These are phyloP conservation scores for Coccomyxa subellipsoidea DNA, from an alignment of 163 green algal genomes.

Conservation along the genomic window DNA sequence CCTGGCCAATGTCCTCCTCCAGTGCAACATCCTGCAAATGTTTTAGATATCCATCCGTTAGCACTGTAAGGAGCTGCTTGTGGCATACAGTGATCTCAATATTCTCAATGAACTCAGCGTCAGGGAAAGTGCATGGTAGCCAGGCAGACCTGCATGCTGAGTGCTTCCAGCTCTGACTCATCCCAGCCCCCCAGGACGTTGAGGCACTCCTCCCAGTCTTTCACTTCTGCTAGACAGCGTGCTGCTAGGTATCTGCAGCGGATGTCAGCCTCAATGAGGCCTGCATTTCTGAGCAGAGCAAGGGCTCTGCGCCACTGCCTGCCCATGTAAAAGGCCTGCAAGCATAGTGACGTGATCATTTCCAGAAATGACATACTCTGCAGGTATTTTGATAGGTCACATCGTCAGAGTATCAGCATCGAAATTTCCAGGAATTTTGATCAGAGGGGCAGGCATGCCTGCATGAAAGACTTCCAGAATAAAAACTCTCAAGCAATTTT, in stretches of 20 bases:
- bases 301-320: conserved; percentile 68
- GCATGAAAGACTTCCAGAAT: too few species aligned
- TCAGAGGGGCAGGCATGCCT: too few species aligned
- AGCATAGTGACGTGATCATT: neutral
- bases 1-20: conserved; percentile 5
- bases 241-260: conserved; percentile 87
- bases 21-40: conserved; percentile 3
- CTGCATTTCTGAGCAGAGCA: conserved; percentile 46
- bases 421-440: too few species aligned
- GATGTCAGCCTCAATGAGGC: conserved; percentile 57
- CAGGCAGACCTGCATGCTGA: conserved; percentile 9
- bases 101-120: too few species aligned
- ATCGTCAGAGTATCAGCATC: too few species aligned
- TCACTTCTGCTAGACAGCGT: conserved; percentile 15
- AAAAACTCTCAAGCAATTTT: neutral
- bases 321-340: conserved; percentile 68
- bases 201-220: conserved; percentile 88
- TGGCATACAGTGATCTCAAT: too few species aligned
- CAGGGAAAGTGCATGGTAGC: neutral
- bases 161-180: conserved; percentile 18
- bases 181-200: conserved; percentile 72
- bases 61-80: neutral
- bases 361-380: too few species aligned
- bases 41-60: neutral
- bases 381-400: too few species aligned